Percentiles rank a stretch among this genome's conserved stretches.
Conservation (phyloP, 73 alveolate species). For the Durusdinium trenchii region DNA sequence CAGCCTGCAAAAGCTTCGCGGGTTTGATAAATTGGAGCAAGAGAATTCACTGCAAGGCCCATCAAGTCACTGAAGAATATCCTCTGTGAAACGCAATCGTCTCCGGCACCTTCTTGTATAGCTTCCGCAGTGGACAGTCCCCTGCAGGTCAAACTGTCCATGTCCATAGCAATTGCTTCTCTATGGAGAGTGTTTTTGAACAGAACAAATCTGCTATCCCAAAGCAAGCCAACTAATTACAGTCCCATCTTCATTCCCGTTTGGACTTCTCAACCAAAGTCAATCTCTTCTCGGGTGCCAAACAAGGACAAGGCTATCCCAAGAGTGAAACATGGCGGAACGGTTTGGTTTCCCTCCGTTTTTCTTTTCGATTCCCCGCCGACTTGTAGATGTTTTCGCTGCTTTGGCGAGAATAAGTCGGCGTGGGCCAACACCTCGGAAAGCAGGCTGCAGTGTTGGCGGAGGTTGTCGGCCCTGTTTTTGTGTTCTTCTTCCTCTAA, state of each 20-base stretch:
- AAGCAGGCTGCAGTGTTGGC: background rate
- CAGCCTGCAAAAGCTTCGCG: background rate
- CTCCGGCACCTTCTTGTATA: slow-evolving; percentile 61
- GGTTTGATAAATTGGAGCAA: background rate
- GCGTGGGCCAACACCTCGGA: slow-evolving; percentile 61
- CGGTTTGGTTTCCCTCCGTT: no score
- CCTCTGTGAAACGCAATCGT: no score
- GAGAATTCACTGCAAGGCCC: no score
- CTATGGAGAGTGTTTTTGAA: background rate
- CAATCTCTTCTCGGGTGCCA: background rate
- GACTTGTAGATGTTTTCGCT: slow-evolving; percentile 74
- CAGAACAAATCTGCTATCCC: background rate
- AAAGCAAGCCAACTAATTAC: background rate
- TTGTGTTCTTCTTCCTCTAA: no score
- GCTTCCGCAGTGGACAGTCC: slow-evolving; percentile 54
- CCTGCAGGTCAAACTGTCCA: slow-evolving; percentile 5
- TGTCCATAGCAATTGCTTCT: background rate
- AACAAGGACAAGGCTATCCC: background rate
- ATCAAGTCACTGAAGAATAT: no score
- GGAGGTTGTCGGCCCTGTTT: no score
- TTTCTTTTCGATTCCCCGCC: no score
- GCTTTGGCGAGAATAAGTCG: slow-evolving; percentile 75
- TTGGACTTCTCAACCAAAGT: background rate
- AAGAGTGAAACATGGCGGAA: no score
- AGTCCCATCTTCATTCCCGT: background rate